Evolutionary conservation across 2,329 filamentous ascomycete species (phyloP).

Genomic region (Trichoderma hamatum): DNA sequence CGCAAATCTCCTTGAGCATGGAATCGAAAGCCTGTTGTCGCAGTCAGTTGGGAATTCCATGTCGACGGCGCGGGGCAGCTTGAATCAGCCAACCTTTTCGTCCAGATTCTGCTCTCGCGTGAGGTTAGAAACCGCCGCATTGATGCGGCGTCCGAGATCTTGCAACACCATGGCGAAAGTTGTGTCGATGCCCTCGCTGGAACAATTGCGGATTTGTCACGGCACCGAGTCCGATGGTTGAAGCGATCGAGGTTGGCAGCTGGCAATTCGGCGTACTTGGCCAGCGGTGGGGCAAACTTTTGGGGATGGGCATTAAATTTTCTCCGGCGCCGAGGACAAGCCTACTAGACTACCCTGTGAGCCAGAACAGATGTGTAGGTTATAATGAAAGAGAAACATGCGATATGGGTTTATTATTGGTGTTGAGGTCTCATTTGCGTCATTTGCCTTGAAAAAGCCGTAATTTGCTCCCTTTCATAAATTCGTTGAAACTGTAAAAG

Average conservation of each 20-base stretch:
- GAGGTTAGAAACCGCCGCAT: constrained; percentile 90
- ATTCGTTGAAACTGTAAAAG: not conserved
- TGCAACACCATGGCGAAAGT: constrained; percentile 82
- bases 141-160: constrained; percentile 98
- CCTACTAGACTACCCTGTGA: not conserved
- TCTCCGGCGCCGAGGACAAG: constrained; percentile 10
- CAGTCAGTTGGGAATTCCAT: constrained; percentile 12
- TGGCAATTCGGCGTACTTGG: constrained; percentile 24
- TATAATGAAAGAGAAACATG: not conserved
- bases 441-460: not conserved
- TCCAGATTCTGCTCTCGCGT: constrained; percentile 91
- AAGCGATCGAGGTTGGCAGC: constrained; percentile 16
- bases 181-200: not conserved
- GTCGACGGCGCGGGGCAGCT: constrained; percentile 14
- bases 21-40: constrained; percentile 78
- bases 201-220: constrained; percentile 8
- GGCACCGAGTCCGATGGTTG: constrained; percentile 14
- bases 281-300: constrained; percentile 21
- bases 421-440: not conserved
- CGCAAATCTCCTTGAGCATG: constrained; percentile 98
- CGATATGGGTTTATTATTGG: not conserved
- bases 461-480: not conserved
- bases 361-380: not conserved
- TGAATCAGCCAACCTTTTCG: constrained; percentile 71
- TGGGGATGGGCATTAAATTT: constrained; percentile 21